Conservation (phyloP, 2,329 filamentous ascomycete genomes). For the Xylaria sp. region DNA sequence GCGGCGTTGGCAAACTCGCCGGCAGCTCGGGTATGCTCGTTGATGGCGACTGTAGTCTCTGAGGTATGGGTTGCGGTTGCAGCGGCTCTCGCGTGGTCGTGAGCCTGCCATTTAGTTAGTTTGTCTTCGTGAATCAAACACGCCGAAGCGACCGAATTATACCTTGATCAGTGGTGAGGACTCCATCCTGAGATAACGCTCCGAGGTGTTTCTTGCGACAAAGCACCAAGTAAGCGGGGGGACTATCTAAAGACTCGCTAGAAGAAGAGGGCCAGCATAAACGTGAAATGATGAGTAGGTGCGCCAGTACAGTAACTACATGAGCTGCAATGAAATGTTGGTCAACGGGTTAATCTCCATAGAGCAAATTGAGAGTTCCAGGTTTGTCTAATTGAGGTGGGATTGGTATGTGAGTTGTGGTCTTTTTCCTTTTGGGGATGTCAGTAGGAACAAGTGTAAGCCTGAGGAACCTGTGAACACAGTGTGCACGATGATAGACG, state of each 20-base stretch:
- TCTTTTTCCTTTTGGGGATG: not conserved
- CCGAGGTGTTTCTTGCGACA: conserved; percentile 5
- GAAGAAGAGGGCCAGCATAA: not conserved
- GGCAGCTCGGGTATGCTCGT: conserved; percentile 88
- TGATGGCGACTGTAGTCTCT: conserved; percentile 83
- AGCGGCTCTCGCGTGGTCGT: conserved; percentile 88
- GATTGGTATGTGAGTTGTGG: conserved; percentile 12
- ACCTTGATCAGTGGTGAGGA: conserved; percentile 74
- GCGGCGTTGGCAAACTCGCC: conserved; percentile 88
- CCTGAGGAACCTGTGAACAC: not conserved
- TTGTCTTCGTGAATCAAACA: conserved; percentile 5
- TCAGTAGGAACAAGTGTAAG: not conserved
- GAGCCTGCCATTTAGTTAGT: conserved; percentile 66
- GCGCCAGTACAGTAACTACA: not conserved
- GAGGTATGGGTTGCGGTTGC: conserved; percentile 78
- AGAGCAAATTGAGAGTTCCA: not conserved
- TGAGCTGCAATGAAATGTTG: not conserved
- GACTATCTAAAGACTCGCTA: not conserved
- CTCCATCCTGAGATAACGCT: conserved; percentile 66
- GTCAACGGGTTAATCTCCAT: conserved; percentile 8
- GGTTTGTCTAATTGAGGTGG: conserved; percentile 1
- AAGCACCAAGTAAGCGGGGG: conserved; percentile 6
- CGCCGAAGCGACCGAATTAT: conserved; percentile 38
- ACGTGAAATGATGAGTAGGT: not conserved
- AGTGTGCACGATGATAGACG: not conserved